Evolutionary conservation across 1,284 basidiomycete genomes (phyloP).

Genomic region (Ustilago tritici): DNA sequence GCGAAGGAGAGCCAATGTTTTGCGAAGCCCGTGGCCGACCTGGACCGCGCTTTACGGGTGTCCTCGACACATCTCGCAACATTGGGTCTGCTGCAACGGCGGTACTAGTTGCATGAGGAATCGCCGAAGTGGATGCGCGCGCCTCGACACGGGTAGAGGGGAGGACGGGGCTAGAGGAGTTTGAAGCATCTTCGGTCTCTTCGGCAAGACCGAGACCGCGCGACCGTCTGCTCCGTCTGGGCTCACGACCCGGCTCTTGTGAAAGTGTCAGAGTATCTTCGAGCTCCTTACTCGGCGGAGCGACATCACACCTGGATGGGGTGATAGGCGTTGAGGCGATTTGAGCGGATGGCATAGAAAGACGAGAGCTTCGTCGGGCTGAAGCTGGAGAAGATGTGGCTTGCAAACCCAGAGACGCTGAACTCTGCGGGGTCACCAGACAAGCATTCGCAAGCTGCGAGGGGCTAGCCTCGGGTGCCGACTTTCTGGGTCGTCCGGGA

Average conservation of each 20-base stretch:
- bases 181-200: not conserved
- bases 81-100: not conserved
- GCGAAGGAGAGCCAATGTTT: not conserved
- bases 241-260: slow-evolving; percentile 4
- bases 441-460: not conserved
- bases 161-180: not conserved
- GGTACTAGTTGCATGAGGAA: not conserved
- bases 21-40: slow-evolving; percentile 19
- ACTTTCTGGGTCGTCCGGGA: slow-evolving; percentile 24
- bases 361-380: slow-evolving; percentile 28
- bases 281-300: not conserved
- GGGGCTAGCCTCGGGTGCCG: slow-evolving; percentile 5
- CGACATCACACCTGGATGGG: not conserved
- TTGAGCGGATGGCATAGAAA: slow-evolving; percentile 17
- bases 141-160: not conserved
- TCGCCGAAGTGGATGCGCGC: not conserved
- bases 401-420: not conserved
- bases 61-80: not conserved
- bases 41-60: slow-evolving; percentile 28
- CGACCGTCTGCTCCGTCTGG: slow-evolving; percentile 12
- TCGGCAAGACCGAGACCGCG: not conserved
- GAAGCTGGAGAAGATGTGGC: slow-evolving; percentile 5
- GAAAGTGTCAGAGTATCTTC: not conserved
- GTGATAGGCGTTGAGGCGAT: not conserved
- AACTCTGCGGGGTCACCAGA: not conserved